Conservation (phyloP, 441 rosid genomes). For the Hura crepitans region DNA sequence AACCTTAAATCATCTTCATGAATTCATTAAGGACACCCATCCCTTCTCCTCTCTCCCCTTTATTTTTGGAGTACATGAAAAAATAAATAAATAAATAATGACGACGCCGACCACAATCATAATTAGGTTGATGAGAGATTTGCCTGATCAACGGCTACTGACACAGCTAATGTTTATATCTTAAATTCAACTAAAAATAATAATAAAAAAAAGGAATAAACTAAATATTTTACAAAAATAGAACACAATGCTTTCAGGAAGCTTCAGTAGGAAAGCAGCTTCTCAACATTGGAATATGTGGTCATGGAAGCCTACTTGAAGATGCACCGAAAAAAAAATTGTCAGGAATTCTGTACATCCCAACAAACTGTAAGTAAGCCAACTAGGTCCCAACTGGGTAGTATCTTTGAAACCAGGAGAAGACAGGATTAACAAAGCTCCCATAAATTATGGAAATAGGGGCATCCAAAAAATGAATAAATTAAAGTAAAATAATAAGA, state of each 20-base stretch:
- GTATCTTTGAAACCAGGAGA: slow-evolving; percentile 34
- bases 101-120: too few relatives aligned
- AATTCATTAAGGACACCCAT: too few relatives aligned
- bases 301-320: slow-evolving; percentile 17
- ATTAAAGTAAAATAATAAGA: slow-evolving; percentile 22
- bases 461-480: slow-evolving; percentile 31
- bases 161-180: neutral
- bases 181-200: neutral
- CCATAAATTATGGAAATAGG: slow-evolving; percentile 1
- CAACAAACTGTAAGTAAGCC: slow-evolving; percentile 29
- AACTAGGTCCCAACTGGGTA: slow-evolving; percentile 33
- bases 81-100: too few relatives aligned
- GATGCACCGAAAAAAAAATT: slow-evolving; percentile 9
- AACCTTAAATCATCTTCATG: too few relatives aligned
- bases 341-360: slow-evolving; percentile 32
- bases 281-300: slow-evolving; percentile 9
- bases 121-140: neutral
- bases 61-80: too few relatives aligned
- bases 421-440: slow-evolving; percentile 24
- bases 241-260: slow-evolving; percentile 9
- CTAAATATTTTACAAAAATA: neutral
- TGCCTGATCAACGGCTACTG: neutral
- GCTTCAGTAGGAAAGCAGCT: slow-evolving; percentile 23
- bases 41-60: too few relatives aligned
- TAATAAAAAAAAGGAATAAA: too few relatives aligned